Evolutionary conservation across 352 stramenopile species (phyloP).

Genomic region (Pythium rhizo-oryzae): DNA sequence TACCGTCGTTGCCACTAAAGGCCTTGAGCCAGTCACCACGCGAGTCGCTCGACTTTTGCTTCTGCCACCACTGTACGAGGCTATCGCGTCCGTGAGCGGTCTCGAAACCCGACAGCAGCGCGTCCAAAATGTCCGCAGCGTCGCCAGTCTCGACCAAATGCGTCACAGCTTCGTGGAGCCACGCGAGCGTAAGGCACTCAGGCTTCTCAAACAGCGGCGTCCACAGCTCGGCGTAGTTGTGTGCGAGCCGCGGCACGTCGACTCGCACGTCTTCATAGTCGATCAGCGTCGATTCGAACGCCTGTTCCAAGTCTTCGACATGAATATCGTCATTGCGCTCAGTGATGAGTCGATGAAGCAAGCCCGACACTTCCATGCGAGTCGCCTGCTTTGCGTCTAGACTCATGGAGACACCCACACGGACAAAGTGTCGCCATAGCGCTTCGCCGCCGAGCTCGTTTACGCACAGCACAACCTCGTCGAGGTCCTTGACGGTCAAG

Average conservation of each 20-base stretch:
- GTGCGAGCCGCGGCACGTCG: conserved; percentile 66
- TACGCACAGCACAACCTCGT: conserved; percentile 76
- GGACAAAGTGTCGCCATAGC: conserved; percentile 72
- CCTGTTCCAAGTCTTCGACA: conserved; percentile 53
- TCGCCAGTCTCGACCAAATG: conserved; percentile 46
- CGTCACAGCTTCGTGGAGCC: conserved; percentile 48
- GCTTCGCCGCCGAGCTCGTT: conserved; percentile 53
- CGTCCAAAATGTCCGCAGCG: conserved; percentile 53
- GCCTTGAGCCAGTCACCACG: conserved; percentile 15
- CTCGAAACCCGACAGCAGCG: conserved; percentile 45
- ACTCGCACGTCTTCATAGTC: conserved; percentile 80
- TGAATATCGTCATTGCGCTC: conserved; percentile 39
- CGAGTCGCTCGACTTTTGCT: conserved; percentile 20
- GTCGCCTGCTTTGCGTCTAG: conserved; percentile 54
- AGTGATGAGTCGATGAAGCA: conserved; percentile 49
- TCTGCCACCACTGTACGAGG: conserved; percentile 60
- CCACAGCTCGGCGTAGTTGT: conserved; percentile 64
- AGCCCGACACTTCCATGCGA: conserved; percentile 44
- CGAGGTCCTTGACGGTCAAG: conserved; percentile 69
- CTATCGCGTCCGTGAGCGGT: conserved; percentile 33
- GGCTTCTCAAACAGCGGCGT: conserved; percentile 60
- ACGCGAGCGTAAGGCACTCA: conserved; percentile 42
- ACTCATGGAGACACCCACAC: conserved; percentile 46
- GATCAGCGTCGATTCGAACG: conserved; percentile 54
- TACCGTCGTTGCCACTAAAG: conserved; percentile 15